Evolutionary conservation across 2,329 filamentous ascomycete species (phyloP), one percentile per base, ranked within the genome.

Genomic region (Colletotrichum liriopes): DNA sequence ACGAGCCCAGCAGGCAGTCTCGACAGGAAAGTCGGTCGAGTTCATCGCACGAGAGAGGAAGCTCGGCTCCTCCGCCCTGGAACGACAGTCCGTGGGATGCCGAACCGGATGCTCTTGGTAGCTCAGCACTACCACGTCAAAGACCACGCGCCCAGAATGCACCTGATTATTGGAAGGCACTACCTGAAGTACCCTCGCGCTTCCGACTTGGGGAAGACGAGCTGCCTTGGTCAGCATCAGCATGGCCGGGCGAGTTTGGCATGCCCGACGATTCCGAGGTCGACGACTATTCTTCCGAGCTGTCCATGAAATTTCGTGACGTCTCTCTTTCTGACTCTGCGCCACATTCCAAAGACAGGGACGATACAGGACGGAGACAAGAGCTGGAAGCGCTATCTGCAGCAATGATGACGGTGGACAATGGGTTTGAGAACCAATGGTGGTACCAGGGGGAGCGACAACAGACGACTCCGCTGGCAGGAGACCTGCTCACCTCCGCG

Each of bases 371-470:
- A 11, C 63, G 69, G 41, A 63, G 54, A 47, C 43, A 45, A 37
- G 85, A 88, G 55, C 83, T 89, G 3, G 86, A 86, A 66, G 82
- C 85, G 0, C 79, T 89, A 5, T 87, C 86, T 12, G 83, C 84
- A 5, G 87, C 87, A 47, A 84, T 89, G 83, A 84, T 89, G 81
- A 89, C 87, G 2, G 85, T 89, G 3, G 87, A 89, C 75, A 89
- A 89, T 74, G 87, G 87, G 2, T 89, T 89, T 74, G 87, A 89
- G 79, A 85, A 86, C 73, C 87, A 89, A 77, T 89, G 87, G 87
- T 89, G 87, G 87, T 85, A 88, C 74, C 85, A 86, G 73, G 87
- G 86, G 1, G 70, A 72, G 11, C 78, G 82, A 2, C 71, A 73
- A 45, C 71, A 51, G 72, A 81, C 74, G 41, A 77, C 35, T 9